Evolutionary conservation across 768 basidiomycete genomes (phyloP).

Genomic region (Psilocybe subaeruginosa): DNA sequence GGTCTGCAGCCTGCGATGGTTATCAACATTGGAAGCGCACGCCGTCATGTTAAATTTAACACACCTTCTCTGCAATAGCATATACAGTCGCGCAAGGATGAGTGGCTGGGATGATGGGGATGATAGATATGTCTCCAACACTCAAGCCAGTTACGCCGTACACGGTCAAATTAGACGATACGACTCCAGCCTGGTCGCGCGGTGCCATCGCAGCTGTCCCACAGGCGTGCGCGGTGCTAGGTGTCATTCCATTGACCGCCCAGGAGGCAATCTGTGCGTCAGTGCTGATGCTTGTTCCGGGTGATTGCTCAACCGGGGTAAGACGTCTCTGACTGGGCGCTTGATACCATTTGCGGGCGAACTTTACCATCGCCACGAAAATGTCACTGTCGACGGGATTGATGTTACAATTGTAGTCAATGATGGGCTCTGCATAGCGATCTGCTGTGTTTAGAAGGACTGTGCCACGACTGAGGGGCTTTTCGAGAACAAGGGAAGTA

Average conservation of each 20-base stretch:
- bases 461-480: slow-evolving; percentile 15
- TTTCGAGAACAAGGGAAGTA: slow-evolving; percentile 9
- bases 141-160: slow-evolving; percentile 16
- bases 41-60: neutral
- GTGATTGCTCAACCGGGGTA: slow-evolving; percentile 4
- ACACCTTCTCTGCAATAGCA: slow-evolving; percentile 13
- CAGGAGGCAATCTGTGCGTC: slow-evolving; percentile 8
- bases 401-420: slow-evolving; percentile 14
- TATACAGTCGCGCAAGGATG: slow-evolving; percentile 13
- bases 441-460: slow-evolving; percentile 15
- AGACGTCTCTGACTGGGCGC: neutral
- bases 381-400: slow-evolving; percentile 14
- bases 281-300: slow-evolving; percentile 4
- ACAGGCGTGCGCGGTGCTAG: slow-evolving; percentile 5
- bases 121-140: slow-evolving; percentile 15
- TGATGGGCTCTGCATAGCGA: slow-evolving; percentile 8
- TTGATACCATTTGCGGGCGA: slow-evolving; percentile 8
- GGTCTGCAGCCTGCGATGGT: slow-evolving; percentile 5
- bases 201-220: slow-evolving; percentile 10
- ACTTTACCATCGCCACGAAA: slow-evolving; percentile 9
- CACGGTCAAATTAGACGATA: slow-evolving; percentile 9
- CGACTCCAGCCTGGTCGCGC: slow-evolving; percentile 8
- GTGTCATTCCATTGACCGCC: neutral
- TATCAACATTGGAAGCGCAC: neutral
- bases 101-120: slow-evolving; percentile 14